Percentiles rank a stretch among this genome's conserved stretches.
Conservation (phyloP, 2,329 filamentous ascomycete species). For the Aspergillus tanneri region DNA sequence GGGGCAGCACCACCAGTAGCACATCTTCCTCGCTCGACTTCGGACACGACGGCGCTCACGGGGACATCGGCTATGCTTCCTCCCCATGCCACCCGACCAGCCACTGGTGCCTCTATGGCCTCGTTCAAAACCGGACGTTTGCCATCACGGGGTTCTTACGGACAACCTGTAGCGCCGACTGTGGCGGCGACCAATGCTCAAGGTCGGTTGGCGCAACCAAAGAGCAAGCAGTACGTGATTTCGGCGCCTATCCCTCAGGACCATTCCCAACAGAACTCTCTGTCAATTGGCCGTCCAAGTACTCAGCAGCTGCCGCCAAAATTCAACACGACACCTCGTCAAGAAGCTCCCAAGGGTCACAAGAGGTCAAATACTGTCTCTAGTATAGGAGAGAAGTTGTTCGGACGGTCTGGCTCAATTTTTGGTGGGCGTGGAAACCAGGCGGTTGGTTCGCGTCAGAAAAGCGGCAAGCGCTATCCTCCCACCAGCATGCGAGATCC, state of each 20-base stretch:
- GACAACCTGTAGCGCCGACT: conserved; percentile 81
- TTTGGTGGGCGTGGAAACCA: conserved; percentile 60
- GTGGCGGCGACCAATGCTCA: conserved; percentile 86
- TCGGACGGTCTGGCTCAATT: conserved; percentile 78
- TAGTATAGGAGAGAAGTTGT: conserved; percentile 77
- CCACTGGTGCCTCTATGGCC: conserved; percentile 77
- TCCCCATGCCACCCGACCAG: conserved; percentile 60
- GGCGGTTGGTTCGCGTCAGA: conserved; percentile 42
- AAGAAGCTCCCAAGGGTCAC: conserved; percentile 53
- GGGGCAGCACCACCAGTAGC: conserved; percentile 45
- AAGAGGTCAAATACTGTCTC: conserved; percentile 74
- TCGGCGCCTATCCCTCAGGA: conserved; percentile 64
- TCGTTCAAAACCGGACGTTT: conserved; percentile 61
- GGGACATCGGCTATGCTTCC: conserved; percentile 40
- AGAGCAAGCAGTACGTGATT: conserved; percentile 68
- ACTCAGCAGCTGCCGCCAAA: conserved; percentile 58
- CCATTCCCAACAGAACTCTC: conserved; percentile 48
- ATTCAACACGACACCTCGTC: conserved; percentile 57
- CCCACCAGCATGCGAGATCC: conserved; percentile 85
- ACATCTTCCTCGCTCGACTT: conserved; percentile 54
- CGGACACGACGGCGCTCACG: conserved; percentile 59
- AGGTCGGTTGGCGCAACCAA: conserved; percentile 83
- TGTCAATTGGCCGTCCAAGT: conserved; percentile 61
- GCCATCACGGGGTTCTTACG: conserved; percentile 77
- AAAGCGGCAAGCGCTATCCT: conserved; percentile 69